Conservation (phyloP, 495 filamentous ascomycete species). For the Cryomyces antarcticus region DNA sequence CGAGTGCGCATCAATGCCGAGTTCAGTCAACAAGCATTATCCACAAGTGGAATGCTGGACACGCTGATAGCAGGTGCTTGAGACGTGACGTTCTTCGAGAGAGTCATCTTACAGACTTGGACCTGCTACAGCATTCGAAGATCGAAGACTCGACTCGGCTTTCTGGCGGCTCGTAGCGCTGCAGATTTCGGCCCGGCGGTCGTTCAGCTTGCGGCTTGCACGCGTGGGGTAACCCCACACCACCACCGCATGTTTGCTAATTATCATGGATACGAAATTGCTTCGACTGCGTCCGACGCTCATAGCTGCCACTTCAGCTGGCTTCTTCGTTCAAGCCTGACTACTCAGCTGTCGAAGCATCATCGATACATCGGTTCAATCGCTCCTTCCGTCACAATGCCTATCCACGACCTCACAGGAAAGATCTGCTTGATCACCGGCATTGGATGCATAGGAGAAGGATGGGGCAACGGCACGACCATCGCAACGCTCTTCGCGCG, state of each 20-base stretch:
- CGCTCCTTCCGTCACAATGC: conserved; percentile 1
- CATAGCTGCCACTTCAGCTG: too few relatives aligned
- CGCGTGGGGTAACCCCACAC: too few relatives aligned
- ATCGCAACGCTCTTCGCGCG: conserved; percentile 9
- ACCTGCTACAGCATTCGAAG: too few relatives aligned
- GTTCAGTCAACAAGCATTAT: conserved; percentile 53
- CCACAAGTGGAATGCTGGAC: conserved; percentile 68
- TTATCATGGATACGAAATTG: too few relatives aligned
- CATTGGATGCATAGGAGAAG: conserved; percentile 23
- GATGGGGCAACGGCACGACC: conserved; percentile 13
- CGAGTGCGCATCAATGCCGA: conserved; percentile 61
- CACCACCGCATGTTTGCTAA: too few relatives aligned
- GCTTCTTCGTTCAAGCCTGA: neutral
- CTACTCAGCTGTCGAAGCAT: neutral
- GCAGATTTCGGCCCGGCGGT: too few relatives aligned
- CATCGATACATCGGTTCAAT: neutral
- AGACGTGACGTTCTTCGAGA: neutral
- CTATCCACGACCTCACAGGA: conserved; percentile 18
- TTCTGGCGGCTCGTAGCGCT: too few relatives aligned
- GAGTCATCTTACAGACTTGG: too few relatives aligned
- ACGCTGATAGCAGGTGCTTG: conserved; percentile 33
- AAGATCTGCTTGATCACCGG: conserved; percentile 30
- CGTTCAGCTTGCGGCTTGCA: too few relatives aligned
- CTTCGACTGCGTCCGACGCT: too few relatives aligned
- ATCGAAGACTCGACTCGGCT: too few relatives aligned